These are phyloP conservation scores for Sclerotinia trifoliorum DNA, from an alignment of 2,329 filamentous ascomycete species.

Conservation along the genomic window DNA sequence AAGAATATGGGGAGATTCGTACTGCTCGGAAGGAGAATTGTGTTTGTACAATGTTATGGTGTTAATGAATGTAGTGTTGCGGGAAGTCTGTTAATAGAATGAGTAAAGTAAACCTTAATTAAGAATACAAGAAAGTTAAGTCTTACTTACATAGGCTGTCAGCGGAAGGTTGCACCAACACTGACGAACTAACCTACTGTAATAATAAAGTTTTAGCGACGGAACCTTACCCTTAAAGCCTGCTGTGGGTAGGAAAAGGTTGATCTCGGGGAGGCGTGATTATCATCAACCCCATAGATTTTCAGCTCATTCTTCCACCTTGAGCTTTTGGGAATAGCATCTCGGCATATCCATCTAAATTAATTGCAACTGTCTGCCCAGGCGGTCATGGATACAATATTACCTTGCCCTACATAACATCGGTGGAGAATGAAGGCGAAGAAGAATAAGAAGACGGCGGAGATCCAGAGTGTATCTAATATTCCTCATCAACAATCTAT, in stretches of 20 bases:
- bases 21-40: not conserved
- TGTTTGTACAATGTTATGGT: not conserved
- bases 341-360: not conserved
- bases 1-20: slow-evolving; percentile 13
- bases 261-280: not conserved
- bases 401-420: too few species aligned
- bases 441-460: too few species aligned
- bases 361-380: not conserved
- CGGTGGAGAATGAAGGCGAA: too few species aligned
- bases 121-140: not conserved
- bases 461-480: too few species aligned
- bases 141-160: too few species aligned
- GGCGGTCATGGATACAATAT: too few species aligned
- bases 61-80: not conserved
- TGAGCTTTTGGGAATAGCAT: too few species aligned
- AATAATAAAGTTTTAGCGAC: slow-evolving; percentile 4
- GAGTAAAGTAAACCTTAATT: not conserved
- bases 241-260: too few species aligned
- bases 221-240: not conserved
- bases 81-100: not conserved
- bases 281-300: too few species aligned
- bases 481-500: not conserved
- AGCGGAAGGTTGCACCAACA: too few species aligned
- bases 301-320: not conserved
- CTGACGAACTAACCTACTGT: too few species aligned